Evolutionary conservation across 768 basidiomycete species (phyloP), one percentile per base, ranked within the genome.

Genomic region (Hypholoma fasciculare): DNA sequence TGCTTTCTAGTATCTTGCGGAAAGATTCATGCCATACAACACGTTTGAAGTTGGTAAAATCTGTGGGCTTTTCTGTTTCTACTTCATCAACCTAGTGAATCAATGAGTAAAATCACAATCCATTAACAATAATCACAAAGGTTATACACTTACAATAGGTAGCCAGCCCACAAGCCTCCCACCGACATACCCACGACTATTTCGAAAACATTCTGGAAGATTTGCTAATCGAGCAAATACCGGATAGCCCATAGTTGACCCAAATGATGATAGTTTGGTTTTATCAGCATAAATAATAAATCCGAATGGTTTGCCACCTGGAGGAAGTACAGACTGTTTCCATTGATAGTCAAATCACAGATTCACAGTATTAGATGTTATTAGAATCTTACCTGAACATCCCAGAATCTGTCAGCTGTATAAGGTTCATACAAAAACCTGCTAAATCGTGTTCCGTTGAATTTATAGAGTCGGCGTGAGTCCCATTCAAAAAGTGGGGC

Each of bases 1-100:
- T 60, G 9, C 58, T 63, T 12, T 70, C 60, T 7, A 81, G 61
- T 1, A 79, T 54, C n/a, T 68, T 59, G 0, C 36, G 8, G 23
- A 79, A 74, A 0, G 71, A 59, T n/a, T 67, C 46, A 53, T 82
- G 80, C 72, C 76, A 80, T 2, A 79, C 67, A 2, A 67, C 64
- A 2, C 53, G 61, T 34, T 78, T 78, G 53, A 75, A 70, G 2
- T 69, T 74, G 0, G 69, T 67, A 59, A 23, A 52, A n/a, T 52
- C 38, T 20, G 51, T 52, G 17, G n/a, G 7, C 8, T 26, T 36
- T 13, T 50, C 37, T 7, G 37, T 38, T 38, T 38, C 37, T 38
- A 38, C 14, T 38, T 38, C 37, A 38, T 38, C 7, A 8, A 14
- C 14, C 14, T 38, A 8, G 37, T 14, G 14, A 38, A 8, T 38